Evolutionary conservation across 1,284 basidiomycete species (phyloP).

Genomic region (Ceratobasidium sp.): DNA sequence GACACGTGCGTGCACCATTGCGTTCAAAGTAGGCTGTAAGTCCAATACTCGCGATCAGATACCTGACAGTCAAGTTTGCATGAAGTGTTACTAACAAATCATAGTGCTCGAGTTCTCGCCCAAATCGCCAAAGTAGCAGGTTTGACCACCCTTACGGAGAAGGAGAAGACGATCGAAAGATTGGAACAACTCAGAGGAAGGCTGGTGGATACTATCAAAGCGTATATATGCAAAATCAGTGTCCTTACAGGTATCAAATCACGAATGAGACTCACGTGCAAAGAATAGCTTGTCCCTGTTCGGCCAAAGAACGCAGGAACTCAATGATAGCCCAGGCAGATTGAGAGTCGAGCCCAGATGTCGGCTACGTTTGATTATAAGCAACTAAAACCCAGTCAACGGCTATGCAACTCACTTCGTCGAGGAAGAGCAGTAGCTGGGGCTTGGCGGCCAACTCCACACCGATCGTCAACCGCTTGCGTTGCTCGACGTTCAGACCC

Average conservation of each 20-base stretch:
- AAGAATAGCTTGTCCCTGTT: slow-evolving; percentile 79
- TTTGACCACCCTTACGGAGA: slow-evolving; percentile 73
- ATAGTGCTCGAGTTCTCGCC: slow-evolving; percentile 64
- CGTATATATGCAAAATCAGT: slow-evolving; percentile 48
- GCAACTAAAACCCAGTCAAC: background rate
- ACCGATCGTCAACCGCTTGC: slow-evolving; percentile 81
- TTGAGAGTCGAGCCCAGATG: slow-evolving; percentile 87
- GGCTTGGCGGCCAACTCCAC: slow-evolving; percentile 84
- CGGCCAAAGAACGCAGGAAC: slow-evolving; percentile 82
- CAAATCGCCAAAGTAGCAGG: slow-evolving; percentile 78
- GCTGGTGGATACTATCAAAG: slow-evolving; percentile 72
- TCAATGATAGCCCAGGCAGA: slow-evolving; percentile 86
- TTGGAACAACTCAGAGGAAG: slow-evolving; percentile 74
- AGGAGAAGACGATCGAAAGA: slow-evolving; percentile 68
- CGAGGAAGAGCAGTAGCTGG: slow-evolving; percentile 78
- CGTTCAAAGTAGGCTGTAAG: slow-evolving; percentile 64
- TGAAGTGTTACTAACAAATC: slow-evolving; percentile 49
- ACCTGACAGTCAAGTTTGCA: background rate
- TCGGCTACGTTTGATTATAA: slow-evolving; percentile 52
- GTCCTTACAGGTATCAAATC: background rate
- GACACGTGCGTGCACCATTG: slow-evolving; percentile 64
- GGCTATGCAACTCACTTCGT: slow-evolving; percentile 60
- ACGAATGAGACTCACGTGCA: slow-evolving; percentile 51
- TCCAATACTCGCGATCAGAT: background rate
- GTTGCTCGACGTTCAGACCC: slow-evolving; percentile 67